These are phyloP conservation scores for Hanseniaspora pseudoguilliermondii DNA, from an alignment of 805 yeast species.

Conservation along the genomic window DNA sequence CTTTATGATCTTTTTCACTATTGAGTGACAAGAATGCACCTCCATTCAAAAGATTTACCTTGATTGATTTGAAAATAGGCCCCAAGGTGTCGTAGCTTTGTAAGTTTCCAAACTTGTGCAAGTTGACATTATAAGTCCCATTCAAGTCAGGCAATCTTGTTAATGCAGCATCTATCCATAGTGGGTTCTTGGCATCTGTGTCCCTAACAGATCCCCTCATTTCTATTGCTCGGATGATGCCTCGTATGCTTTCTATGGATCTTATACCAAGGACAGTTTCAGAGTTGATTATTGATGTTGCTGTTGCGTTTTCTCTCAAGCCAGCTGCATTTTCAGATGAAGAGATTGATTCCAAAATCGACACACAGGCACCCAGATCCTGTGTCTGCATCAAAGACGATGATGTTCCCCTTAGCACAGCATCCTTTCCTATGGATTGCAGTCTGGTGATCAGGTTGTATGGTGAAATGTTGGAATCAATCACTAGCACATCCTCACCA, in stretches of 20 bases:
- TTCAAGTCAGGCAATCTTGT: constrained; percentile 20
- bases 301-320: constrained; percentile 14
- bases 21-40: constrained; percentile 12
- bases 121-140: background rate
- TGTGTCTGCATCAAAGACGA: constrained; percentile 34
- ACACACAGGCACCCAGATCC: constrained; percentile 3
- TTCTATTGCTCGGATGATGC: constrained; percentile 10
- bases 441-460: constrained; percentile 38
- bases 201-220: constrained; percentile 49
- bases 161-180: constrained; percentile 23
- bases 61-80: background rate
- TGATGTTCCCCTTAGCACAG: constrained; percentile 72
- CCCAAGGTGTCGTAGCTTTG: constrained; percentile 4
- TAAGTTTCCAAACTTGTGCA: constrained; percentile 9
- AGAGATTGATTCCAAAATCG: constrained; percentile 1
- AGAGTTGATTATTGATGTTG: background rate
- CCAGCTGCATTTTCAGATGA: constrained; percentile 6
- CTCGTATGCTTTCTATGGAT: constrained; percentile 3
- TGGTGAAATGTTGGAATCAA: constrained; percentile 10
- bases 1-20: background rate
- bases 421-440: constrained; percentile 69
- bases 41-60: background rate
- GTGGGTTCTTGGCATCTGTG: constrained; percentile 30
- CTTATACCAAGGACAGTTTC: constrained; percentile 8
- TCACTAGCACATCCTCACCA: constrained; percentile 36